phyloP scores from a whole-genome alignment of 2,329 filamentous ascomycete genomes.

The Cytospora piceicola region DNA sequence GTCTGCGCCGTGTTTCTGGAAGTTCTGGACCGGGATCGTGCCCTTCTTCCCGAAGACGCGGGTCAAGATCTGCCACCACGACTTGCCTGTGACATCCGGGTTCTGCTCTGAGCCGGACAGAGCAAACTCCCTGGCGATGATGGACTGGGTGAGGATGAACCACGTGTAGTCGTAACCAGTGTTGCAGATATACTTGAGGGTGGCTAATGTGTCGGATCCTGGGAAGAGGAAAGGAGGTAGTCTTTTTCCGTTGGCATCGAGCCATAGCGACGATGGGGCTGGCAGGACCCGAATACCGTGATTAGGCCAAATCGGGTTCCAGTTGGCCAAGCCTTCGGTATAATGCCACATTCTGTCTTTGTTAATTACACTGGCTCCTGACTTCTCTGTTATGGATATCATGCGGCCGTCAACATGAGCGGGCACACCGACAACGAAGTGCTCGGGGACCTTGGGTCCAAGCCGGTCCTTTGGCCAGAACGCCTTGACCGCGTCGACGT shows the following conservation, averaged over 20 bases:
- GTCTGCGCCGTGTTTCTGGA: constrained; percentile 61
- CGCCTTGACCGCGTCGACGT: constrained; percentile 62
- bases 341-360: constrained; percentile 70
- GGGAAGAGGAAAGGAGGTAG: constrained; percentile 61
- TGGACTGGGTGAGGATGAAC: constrained; percentile 63
- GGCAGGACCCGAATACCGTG: constrained; percentile 66
- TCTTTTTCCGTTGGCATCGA: constrained; percentile 62
- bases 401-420: constrained; percentile 68
- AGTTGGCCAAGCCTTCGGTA: constrained; percentile 65
- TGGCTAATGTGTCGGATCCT: constrained; percentile 60
- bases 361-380: constrained; percentile 61
- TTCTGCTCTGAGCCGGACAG: constrained; percentile 68
- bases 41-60: constrained; percentile 57
- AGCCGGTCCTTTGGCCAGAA: constrained; percentile 62
- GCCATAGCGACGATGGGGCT: constrained; percentile 64
- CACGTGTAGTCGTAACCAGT: constrained; percentile 67
- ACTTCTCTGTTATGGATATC: constrained; percentile 58
- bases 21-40: constrained; percentile 59
- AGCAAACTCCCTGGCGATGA: constrained; percentile 64
- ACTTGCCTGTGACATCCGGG: constrained; percentile 62
- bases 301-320: constrained; percentile 63
- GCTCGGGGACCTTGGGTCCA: constrained; percentile 58
- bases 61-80: constrained; percentile 54
- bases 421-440: constrained; percentile 64
- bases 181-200: constrained; percentile 61